Percentiles rank a stretch among this genome's conserved stretches.
Conservation (phyloP, 345 rosid species). For the Murraya koenigii region DNA sequence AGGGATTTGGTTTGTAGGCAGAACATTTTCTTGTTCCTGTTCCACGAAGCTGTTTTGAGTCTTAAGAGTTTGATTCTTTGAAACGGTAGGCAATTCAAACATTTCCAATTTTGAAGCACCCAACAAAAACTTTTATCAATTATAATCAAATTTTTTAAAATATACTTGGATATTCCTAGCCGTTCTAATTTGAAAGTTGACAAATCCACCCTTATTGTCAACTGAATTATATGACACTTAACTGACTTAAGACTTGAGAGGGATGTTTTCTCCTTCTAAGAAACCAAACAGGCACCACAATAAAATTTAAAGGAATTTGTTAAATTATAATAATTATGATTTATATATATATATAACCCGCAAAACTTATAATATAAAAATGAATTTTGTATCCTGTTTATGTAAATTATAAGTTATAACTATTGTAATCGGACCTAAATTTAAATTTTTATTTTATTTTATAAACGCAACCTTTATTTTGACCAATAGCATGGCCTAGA, state of each 20-base stretch:
- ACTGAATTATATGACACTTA: not conserved
- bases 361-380: too few relatives aligned
- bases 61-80: not conserved
- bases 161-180: not conserved
- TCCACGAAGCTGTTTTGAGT: not conserved
- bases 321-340: too few relatives aligned
- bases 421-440: too few relatives aligned
- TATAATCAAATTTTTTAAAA: not conserved
- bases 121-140: not conserved
- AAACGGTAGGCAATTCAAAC: not conserved
- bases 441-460: not conserved
- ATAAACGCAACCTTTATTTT: not conserved
- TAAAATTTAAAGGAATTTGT: not conserved
- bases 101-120: not conserved
- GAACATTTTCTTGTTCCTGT: too few relatives aligned
- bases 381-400: too few relatives aligned
- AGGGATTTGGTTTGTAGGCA: too few relatives aligned
- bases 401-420: too few relatives aligned
- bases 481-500: not conserved
- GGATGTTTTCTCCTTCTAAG: not conserved
- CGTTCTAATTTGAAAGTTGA: not conserved
- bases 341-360: too few relatives aligned
- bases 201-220: slow-evolving; percentile 13
- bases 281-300: not conserved
- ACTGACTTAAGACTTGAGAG: not conserved